Base-by-base conservation (phyloP, 768 basidiomycete genomes). In the Psilocybe sp. region DNA sequence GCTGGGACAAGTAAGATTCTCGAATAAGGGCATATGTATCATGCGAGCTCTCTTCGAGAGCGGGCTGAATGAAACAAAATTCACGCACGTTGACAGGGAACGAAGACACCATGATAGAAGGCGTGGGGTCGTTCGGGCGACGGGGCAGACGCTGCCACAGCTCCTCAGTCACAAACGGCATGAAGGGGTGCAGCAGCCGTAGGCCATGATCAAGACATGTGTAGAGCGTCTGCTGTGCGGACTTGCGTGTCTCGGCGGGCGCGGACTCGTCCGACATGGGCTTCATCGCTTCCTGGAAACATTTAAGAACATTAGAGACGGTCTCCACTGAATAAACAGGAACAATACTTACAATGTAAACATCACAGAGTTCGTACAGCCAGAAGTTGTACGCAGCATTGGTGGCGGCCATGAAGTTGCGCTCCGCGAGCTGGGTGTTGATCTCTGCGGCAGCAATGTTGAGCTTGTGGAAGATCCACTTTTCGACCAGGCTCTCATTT, bases 131-230 rank as follows among this genome's bases (percentile, higher is more conserved):
- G 36, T 85, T 86, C 1, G 87, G 82, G 52, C 94, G 76, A 14
- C 95, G 77, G 0, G 95, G 94, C 2, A 99, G 75, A 23, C 97
- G 83, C 66, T 99, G 97, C 97, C 97, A 99, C 10, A 99, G 73
- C 67, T 98, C 97, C 70, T 99, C 97, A 4, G 97, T 98, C 31
- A 99, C 91, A 68, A 89, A 99, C 1, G 97, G 97, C 97, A 98
- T 99, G 74, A 98, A 94, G 0, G 97, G 97, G 67, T 98, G 97
- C 1, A 98, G 76, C 2, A 99, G 75, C 15, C 87, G 84, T 46
- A 99, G 75, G 9, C 95, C 97, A 52, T 85, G 71, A 60, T 99
- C 97, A 36, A 99, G 78, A 65, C 93, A 96, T 6, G 88, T 95
- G 68, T 98, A 97, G 34, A 99, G 72, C 0, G 96, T 98, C 69